Evolutionary conservation across 495 filamentous ascomycete species (phyloP).

Genomic region (Podospora australis): DNA sequence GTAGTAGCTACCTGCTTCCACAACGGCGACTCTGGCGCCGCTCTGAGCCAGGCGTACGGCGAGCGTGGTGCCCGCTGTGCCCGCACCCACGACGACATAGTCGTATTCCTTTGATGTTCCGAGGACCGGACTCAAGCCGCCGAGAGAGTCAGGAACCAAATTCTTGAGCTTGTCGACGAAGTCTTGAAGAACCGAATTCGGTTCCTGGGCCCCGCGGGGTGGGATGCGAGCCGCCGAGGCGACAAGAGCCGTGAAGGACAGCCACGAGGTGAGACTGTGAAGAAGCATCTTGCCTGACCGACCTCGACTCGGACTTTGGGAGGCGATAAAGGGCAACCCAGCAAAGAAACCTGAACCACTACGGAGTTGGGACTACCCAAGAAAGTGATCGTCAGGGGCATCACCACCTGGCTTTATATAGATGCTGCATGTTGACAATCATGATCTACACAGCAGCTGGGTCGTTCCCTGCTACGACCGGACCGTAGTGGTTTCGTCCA

Average conservation of each 20-base stretch:
- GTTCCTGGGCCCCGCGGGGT: not conserved
- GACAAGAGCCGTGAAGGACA: not conserved
- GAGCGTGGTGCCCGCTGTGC: conserved; percentile 3
- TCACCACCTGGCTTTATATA: not conserved
- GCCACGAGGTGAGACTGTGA: not conserved
- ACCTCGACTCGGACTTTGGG: not conserved
- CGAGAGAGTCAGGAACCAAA: not conserved
- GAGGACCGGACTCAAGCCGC: not conserved
- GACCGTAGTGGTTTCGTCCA: too few relatives aligned
- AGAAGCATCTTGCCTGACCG: not conserved
- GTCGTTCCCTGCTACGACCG: not conserved
- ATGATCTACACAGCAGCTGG: not conserved
- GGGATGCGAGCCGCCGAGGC: not conserved
- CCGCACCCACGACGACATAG: conserved; percentile 6
- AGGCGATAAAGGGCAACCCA: not conserved
- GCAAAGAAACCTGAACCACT: not conserved
- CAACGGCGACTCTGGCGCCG: conserved; percentile 3
- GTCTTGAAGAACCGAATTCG: not conserved
- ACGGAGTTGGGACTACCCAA: not conserved
- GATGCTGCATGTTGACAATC: not conserved
- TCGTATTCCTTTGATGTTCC: not conserved
- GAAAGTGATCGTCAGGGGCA: not conserved
- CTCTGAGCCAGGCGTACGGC: conserved; percentile 4
- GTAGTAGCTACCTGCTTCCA: conserved; percentile 9
- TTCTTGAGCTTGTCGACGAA: not conserved